Evolutionary conservation across 352 stramenopile genomes (phyloP).

Genomic region (Pythium phragmitis): DNA sequence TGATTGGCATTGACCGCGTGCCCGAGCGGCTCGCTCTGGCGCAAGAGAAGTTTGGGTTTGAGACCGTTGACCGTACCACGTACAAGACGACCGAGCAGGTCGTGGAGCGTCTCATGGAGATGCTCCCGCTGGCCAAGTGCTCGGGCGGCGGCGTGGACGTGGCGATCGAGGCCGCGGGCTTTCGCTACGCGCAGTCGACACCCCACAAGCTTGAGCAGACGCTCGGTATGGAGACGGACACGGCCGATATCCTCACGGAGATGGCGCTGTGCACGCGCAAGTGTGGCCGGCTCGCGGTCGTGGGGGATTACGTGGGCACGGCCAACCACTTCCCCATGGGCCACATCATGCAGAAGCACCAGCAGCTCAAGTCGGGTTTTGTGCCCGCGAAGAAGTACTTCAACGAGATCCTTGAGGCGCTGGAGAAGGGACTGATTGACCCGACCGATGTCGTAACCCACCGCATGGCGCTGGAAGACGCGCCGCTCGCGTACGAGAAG

Average conservation of each 20-base stretch:
- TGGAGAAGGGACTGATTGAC: conserved; percentile 34
- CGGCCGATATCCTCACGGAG: conserved; percentile 33
- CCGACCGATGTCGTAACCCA: conserved; percentile 30
- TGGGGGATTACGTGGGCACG: conserved; percentile 36
- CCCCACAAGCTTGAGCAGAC: conserved; percentile 30
- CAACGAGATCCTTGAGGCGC: conserved; percentile 25
- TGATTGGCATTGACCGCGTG: conserved; percentile 42
- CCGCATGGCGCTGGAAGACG: conserved; percentile 32
- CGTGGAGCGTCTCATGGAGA: conserved; percentile 29
- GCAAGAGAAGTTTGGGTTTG: conserved; percentile 33
- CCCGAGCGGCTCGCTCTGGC: conserved; percentile 35
- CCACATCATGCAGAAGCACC: conserved; percentile 44
- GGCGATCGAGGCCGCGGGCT: conserved; percentile 39
- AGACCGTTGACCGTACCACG: conserved; percentile 32
- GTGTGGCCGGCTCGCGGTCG: conserved; percentile 31
- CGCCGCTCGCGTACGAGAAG: conserved; percentile 34
- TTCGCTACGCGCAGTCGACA: conserved; percentile 28
- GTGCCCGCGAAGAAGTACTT: conserved; percentile 40
- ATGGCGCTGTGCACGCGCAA: conserved; percentile 36
- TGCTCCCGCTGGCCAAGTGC: conserved; percentile 29
- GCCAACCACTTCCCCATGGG: conserved; percentile 41
- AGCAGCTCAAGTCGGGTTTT: conserved; percentile 36
- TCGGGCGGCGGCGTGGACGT: conserved; percentile 38
- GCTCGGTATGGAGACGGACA: conserved; percentile 29
- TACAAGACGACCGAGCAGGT: conserved; percentile 30